phyloP scores from a whole-genome alignment of 169 alveolate species.

The Babesia bigemina region DNA sequence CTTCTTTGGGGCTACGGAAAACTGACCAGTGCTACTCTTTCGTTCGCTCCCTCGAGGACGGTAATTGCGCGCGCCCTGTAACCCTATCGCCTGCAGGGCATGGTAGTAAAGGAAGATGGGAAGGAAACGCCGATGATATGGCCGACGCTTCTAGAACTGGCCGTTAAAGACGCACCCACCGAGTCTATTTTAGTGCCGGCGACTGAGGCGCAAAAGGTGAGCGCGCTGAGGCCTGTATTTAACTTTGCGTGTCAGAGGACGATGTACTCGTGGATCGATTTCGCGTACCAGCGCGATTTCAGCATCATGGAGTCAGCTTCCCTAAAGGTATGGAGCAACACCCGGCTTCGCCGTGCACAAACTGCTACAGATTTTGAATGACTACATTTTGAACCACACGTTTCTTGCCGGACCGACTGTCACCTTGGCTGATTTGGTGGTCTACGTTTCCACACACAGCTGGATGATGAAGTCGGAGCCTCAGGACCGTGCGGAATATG shows the following conservation, averaged over 20 bases:
- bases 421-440: slow-evolving; percentile 64
- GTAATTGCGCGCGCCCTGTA: background rate
- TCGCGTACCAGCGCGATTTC: slow-evolving; percentile 52
- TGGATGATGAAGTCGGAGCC: slow-evolving; percentile 64
- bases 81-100: background rate
- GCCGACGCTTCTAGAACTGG: slow-evolving; percentile 38
- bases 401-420: slow-evolving; percentile 48
- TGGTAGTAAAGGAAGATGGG: slow-evolving; percentile 27
- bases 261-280: slow-evolving; percentile 61
- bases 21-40: slow-evolving; percentile 13
- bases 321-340: slow-evolving; percentile 27
- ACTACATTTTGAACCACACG: slow-evolving; percentile 44
- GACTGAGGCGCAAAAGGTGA: slow-evolving; percentile 35
- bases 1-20: slow-evolving; percentile 40
- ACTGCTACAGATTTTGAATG: slow-evolving; percentile 35
- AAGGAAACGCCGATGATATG: slow-evolving; percentile 24
- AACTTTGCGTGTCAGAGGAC: background rate
- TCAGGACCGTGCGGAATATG: slow-evolving; percentile 42
- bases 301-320: slow-evolving; percentile 33
- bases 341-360: background rate
- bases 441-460: slow-evolving; percentile 44
- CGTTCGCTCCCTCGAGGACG: slow-evolving; percentile 17
- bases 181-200: slow-evolving; percentile 51
- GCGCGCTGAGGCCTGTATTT: background rate
- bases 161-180: slow-evolving; percentile 22